Evolutionary conservation across 2,329 filamentous ascomycete genomes (phyloP), one percentile per base, ranked within the genome.

Genomic region (Lasiodiplodia hormozganensis): DNA sequence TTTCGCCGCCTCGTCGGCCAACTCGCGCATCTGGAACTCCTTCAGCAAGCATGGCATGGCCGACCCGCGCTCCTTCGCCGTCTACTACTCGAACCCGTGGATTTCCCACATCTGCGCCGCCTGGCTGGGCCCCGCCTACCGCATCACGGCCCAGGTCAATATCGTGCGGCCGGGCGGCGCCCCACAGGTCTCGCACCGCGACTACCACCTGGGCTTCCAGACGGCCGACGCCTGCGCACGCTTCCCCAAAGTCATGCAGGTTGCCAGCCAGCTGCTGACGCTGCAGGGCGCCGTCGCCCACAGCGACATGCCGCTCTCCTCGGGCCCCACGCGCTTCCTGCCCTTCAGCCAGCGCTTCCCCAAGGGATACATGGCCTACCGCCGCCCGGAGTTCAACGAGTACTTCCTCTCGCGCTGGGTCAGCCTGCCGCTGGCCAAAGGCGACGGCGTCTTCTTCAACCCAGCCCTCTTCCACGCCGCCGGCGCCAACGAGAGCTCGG

Each of bases 161-260:
- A 83, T 89, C 60, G 88, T 90, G 10, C 83, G 84, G 52, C 87
- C 88, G 0, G 86, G 87, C 21, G 86, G 86, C 0, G 78, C 82
- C 43, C 81, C 88, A 0, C 88, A 90, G 73, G 82, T 85, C 34
- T 81, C 80, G 8, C 88, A 90, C 73, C 82, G 88, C 1, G 88
- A 90, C 73, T 90, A 90, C 73, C 88, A 90, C 72, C 81, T 90
- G 1, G 88, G 88, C 0, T 90, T 90, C 76, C 87, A 89, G 74
- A 85, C 84, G 0, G 74, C 81, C 2, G 82, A 82, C 7, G 78
- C 77, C 1, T 84, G 82, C 53, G 80, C 81, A 0, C 76, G 73
- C 21, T 87, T 85, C 69, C 88, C 88, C 0, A 82, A 80, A 49
- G 82, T 81, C 0, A 81, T 84, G 75, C 88, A 90, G 53, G 71